A percentile compares a stretch with the other conserved stretches of the same genome.
Evolutionary conservation across 2,329 filamentous ascomycete species (phyloP).

Genomic region (Myotisia sp.): DNA sequence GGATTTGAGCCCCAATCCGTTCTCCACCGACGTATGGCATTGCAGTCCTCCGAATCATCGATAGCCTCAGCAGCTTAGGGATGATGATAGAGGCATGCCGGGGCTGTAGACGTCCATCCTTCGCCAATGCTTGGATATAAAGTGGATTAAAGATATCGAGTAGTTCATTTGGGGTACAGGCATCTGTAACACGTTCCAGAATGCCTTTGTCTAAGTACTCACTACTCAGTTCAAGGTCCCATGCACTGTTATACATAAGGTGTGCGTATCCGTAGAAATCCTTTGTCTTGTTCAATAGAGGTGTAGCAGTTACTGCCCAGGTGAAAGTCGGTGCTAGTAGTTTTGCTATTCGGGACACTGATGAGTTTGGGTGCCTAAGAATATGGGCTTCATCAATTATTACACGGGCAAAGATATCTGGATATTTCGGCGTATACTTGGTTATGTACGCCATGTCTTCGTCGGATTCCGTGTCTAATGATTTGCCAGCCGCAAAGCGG

Average conservation of each 20-base stretch:
- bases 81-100: not conserved
- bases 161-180: not conserved
- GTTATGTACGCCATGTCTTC: too few relatives aligned
- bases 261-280: not conserved
- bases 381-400: conserved; percentile 1
- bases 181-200: not conserved
- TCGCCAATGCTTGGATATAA: not conserved
- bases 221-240: not conserved
- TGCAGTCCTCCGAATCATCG: conserved; percentile 2
- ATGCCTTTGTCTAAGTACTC: not conserved
- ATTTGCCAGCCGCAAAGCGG: too few relatives aligned
- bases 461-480: too few relatives aligned
- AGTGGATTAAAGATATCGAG: not conserved
- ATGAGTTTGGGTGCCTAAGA: not conserved
- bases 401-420: not conserved
- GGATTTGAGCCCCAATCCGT: too few relatives aligned
- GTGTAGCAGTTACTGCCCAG: not conserved
- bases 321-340: not conserved
- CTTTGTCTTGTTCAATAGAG: not conserved
- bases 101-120: not conserved
- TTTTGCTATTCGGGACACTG: not conserved
- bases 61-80: not conserved
- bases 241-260: not conserved
- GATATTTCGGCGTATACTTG: not conserved
- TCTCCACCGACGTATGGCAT: too few relatives aligned